These are phyloP conservation scores for Plasmopara viticola DNA, from an alignment of 352 stramenopile species.

Conservation along the genomic window DNA sequence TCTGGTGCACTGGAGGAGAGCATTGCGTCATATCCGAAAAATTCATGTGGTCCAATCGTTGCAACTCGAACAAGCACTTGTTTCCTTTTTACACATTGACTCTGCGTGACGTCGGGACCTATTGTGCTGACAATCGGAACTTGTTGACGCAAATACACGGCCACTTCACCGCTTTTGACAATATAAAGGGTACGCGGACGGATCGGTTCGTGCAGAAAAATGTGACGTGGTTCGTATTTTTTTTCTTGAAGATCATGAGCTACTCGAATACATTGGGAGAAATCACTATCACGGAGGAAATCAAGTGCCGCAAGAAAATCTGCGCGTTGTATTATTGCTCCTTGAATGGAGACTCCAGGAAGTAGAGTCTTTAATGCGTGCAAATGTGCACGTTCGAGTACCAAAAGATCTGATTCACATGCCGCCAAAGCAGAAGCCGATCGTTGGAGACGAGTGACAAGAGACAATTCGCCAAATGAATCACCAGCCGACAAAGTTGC, in stretches of 20 bases:
- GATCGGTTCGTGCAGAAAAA: slow-evolving; percentile 49
- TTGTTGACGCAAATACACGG: slow-evolving; percentile 43
- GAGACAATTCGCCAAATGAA: slow-evolving; percentile 65
- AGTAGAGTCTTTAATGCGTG: slow-evolving; percentile 27
- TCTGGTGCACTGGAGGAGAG: slow-evolving; percentile 7
- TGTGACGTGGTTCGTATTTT: slow-evolving; percentile 46
- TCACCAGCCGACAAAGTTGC: slow-evolving; percentile 58
- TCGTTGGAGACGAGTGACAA: slow-evolving; percentile 62
- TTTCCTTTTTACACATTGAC: slow-evolving; percentile 8
- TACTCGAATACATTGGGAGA: slow-evolving; percentile 67
- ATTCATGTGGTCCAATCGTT: slow-evolving; percentile 63
- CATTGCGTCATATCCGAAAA: slow-evolving; percentile 40
- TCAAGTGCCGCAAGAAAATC: slow-evolving; percentile 54
- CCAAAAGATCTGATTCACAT: slow-evolving; percentile 60
- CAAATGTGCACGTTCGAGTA: slow-evolving; percentile 63
- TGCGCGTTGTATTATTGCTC: slow-evolving; percentile 64
- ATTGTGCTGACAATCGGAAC: slow-evolving; percentile 13
- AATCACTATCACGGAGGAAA: slow-evolving; percentile 54
- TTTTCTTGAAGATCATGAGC: slow-evolving; percentile 59
- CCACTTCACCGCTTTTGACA: slow-evolving; percentile 61
- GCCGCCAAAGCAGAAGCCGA: slow-evolving; percentile 59
- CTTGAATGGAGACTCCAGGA: slow-evolving; percentile 57
- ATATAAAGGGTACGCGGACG: slow-evolving; percentile 58
- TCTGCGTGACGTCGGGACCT: slow-evolving; percentile 1
- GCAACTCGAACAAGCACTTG: slow-evolving; percentile 55